Conservation (phyloP, 257 asterid genomes). For the Solanum sejunctum region DNA sequence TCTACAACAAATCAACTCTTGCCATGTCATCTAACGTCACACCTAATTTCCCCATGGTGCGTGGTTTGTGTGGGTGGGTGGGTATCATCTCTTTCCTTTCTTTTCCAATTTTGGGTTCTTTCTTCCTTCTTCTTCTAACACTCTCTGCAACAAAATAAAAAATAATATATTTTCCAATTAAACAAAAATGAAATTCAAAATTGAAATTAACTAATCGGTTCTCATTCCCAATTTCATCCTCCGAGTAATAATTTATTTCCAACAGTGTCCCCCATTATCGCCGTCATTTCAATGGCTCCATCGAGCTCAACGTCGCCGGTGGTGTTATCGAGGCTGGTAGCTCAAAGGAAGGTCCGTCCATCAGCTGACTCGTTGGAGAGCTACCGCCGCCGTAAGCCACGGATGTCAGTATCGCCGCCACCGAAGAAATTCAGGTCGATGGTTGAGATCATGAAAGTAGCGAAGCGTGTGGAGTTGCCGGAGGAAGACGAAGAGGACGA, state of each 20-base stretch:
- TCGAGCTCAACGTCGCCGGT: slow-evolving; percentile 7
- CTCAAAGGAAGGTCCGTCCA: slow-evolving; percentile 4
- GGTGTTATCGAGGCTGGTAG: slow-evolving; percentile 16
- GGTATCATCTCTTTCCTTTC: neutral
- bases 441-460: slow-evolving; percentile 45
- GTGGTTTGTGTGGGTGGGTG: neutral
- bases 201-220: neutral
- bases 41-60: neutral
- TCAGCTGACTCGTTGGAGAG: neutral
- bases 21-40: neutral
- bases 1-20: neutral
- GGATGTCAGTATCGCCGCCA: slow-evolving; percentile 2
- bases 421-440: slow-evolving; percentile 30
- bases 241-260: slow-evolving; percentile 9
- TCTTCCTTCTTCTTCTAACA: neutral
- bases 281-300: slow-evolving; percentile 4
- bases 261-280: neutral
- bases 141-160: neutral
- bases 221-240: slow-evolving; percentile 20
- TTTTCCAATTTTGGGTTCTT: neutral
- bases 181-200: neutral
- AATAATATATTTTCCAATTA: neutral
- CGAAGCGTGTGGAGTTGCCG: slow-evolving; percentile 27
- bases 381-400: neutral
- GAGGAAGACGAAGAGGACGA: slow-evolving; percentile 1